A percentile compares a stretch with the other conserved stretches of the same genome.
phyloP scores from a whole-genome alignment of 306 rosid genomes.

The Potentilla sterilis region DNA sequence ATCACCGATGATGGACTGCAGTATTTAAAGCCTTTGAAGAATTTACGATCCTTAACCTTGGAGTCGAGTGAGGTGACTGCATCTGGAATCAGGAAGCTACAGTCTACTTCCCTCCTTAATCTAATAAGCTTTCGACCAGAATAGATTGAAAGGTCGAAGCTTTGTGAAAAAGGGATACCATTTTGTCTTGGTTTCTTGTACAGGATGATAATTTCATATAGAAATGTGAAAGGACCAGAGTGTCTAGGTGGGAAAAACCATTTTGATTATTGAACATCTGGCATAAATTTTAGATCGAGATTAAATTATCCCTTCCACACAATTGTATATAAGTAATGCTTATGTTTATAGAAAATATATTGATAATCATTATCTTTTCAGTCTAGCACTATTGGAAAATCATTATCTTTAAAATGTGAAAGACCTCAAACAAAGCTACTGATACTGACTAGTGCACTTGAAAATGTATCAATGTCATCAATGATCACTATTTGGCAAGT shows the following conservation, averaged over 20 bases:
- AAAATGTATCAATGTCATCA: too few relatives aligned
- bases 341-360: neutral
- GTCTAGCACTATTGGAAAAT: too few relatives aligned
- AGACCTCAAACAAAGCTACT: too few relatives aligned
- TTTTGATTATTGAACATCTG: slow-evolving; percentile 23
- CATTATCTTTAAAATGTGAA: too few relatives aligned
- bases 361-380: too few relatives aligned
- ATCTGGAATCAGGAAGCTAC: slow-evolving; percentile 60
- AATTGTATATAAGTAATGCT: neutral
- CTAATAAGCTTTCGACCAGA: slow-evolving; percentile 68
- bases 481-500: neutral
- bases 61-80: slow-evolving; percentile 73
- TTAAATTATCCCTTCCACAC: slow-evolving; percentile 9
- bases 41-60: slow-evolving; percentile 61
- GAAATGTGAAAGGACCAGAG: neutral
- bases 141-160: slow-evolving; percentile 22
- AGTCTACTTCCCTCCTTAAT: slow-evolving; percentile 54
- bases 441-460: too few relatives aligned
- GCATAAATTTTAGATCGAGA: slow-evolving; percentile 10
- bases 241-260: neutral
- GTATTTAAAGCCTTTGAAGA: slow-evolving; percentile 58
- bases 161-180: neutral
- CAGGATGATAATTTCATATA: slow-evolving; percentile 20
- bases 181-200: slow-evolving; percentile 30
- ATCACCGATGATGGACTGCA: slow-evolving; percentile 53